Evolutionary conservation across 352 stramenopile genomes (phyloP), one percentile per base, ranked within the genome.

Genomic region (Globisporangium yorkense): DNA sequence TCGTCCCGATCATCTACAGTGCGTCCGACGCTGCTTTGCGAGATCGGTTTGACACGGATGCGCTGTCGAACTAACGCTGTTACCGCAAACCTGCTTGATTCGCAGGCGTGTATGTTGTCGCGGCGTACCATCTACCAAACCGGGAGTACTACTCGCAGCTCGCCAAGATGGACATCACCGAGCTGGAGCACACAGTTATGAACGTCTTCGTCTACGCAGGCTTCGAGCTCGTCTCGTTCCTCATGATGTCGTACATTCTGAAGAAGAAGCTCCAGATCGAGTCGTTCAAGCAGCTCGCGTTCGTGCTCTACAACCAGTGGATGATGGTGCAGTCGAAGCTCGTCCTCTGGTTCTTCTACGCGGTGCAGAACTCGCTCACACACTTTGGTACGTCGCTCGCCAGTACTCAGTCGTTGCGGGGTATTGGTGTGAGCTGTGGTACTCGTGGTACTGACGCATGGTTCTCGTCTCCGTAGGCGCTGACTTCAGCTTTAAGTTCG

Each of bases 181-280:
- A 69, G 16, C 37, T 83, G 1, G 27, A 54, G 0, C 33, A 62
- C 15, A 74, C 61, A 1, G 40, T 80, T 16, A 33, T 49, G 13
- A 75, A 70, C 50, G 56, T 83, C 9, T 39, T 80, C 8, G 54
- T 76, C 10, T 80, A 81, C 57, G 64, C 60, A 16, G 51, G 45
- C 5, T 53, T 81, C 2, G 67, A 80, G 50, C 44, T 80, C n/a
- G 20, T 70, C 1, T 76, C 72, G n/a, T 66, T 72, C 16, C 15
- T 76, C 35, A 18, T 67, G 10, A 51, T 80, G 2, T 21, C 67
- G 35, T 39, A 61, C 29, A 58, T 65, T 6, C 21, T 81, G 5
- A 46, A 57, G 37, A 57, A 37, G 45, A 66, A 71, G 48, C 50
- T 81, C 27, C 47, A 55, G 2, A 41, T 78, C 5, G 74, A 65